Conservation (phyloP, 2,329 filamentous ascomycete genomes). For the Aureobasidium uvarum region DNA sequence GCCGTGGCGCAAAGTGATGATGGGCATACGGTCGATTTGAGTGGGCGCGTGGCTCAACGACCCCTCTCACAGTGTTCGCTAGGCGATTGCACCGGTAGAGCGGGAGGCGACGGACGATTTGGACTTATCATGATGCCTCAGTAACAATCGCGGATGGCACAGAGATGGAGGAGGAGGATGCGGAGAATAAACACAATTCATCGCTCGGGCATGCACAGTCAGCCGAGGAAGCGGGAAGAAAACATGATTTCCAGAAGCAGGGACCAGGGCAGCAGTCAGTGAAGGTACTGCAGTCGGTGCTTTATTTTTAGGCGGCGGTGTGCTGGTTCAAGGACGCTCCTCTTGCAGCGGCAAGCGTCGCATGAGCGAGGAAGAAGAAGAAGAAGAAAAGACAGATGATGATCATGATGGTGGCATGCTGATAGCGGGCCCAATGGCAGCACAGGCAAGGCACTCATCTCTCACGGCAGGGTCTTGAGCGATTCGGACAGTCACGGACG, state of each 20-base stretch:
- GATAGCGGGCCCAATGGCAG: conserved; percentile 2
- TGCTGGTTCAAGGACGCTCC: conserved; percentile 1
- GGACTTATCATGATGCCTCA: conserved; percentile 16
- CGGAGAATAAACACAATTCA: conserved; percentile 21
- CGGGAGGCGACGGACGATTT: neutral
- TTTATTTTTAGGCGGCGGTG: conserved; percentile 25
- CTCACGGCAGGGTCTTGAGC: neutral
- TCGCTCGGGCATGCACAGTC: conserved; percentile 10
- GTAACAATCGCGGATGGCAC: conserved; percentile 23
- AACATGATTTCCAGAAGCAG: conserved; percentile 25
- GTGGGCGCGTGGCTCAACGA: conserved; percentile 23
- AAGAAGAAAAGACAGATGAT: conserved; percentile 9
- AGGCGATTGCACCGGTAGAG: conserved; percentile 6
- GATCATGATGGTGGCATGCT: neutral
- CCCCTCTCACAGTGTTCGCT: conserved; percentile 7
- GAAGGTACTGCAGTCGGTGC: neutral
- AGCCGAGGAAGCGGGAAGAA: conserved; percentile 24
- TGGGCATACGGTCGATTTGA: conserved; percentile 1
- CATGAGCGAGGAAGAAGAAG: conserved; percentile 10
- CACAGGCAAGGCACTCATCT: neutral
- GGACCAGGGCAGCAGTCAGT: conserved; percentile 13
- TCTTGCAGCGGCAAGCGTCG: conserved; percentile 17
- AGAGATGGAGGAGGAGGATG: neutral
- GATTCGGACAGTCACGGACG: conserved; percentile 1
- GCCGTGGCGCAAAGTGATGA: conserved; percentile 24